These are phyloP conservation scores for Physcomitrellopsis africana DNA, from an alignment of 225 moss, liverwort and hornwort genomes.

Conservation along the genomic window DNA sequence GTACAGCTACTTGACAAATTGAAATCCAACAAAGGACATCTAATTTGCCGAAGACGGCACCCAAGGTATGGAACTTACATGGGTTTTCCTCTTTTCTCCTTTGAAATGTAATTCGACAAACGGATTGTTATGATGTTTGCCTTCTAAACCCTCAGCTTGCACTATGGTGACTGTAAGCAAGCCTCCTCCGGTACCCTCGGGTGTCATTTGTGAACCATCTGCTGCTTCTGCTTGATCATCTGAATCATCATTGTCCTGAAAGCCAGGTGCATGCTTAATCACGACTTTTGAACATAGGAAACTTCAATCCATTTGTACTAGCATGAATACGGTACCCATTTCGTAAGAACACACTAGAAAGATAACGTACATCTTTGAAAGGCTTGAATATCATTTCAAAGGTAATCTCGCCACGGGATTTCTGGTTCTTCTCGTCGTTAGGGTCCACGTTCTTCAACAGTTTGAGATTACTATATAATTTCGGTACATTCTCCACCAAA, in stretches of 20 bases:
- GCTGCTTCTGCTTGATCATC: constrained; percentile 37
- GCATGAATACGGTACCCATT: background rate
- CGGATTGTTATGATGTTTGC: constrained; percentile 93
- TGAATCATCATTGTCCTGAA: constrained; percentile 50
- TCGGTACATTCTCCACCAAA: constrained; percentile 46
- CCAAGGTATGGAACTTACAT: constrained; percentile 38
- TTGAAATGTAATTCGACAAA: constrained; percentile 76
- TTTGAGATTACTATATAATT: constrained; percentile 41
- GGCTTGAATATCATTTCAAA: constrained; percentile 83
- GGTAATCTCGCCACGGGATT: constrained; percentile 67
- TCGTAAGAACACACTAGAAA: background rate
- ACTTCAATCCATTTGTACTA: background rate
- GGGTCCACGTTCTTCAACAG: constrained; percentile 78
- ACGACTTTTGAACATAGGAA: too few species aligned
- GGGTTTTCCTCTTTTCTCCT: constrained; percentile 74
- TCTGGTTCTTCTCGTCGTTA: constrained; percentile 70
- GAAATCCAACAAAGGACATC: background rate
- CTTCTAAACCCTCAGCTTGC: constrained; percentile 86
- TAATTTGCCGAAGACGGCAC: background rate
- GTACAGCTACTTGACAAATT: background rate
- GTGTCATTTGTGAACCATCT: constrained; percentile 27
- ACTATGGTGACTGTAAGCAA: constrained; percentile 68
- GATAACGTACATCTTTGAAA: constrained; percentile 64
- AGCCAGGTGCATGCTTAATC: constrained; percentile 1
- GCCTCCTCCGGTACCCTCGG: constrained; percentile 70